phyloP scores from a whole-genome alignment of 139 green algal genomes.

The Auxenochlorella protothecoides region DNA sequence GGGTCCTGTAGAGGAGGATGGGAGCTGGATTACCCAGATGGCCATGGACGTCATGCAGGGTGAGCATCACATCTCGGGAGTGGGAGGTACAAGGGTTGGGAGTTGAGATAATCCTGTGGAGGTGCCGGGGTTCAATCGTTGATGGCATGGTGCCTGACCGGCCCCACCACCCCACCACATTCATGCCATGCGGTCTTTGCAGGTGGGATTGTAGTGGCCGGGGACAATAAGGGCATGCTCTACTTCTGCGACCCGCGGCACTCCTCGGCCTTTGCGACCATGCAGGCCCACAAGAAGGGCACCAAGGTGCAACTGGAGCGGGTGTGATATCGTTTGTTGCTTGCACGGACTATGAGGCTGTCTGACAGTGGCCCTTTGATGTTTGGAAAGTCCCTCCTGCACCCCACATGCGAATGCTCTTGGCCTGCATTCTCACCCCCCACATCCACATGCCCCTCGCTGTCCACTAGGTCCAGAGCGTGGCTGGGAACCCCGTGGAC shows the following conservation, averaged over 20 bases:
- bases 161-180: background rate
- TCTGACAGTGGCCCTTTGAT: no score
- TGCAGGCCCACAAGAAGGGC: slow-evolving; percentile 48
- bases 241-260: slow-evolving; percentile 44
- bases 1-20: slow-evolving; percentile 18
- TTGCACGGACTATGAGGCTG: no score
- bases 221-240: slow-evolving; percentile 50
- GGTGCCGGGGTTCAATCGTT: background rate
- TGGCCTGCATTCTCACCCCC: background rate
- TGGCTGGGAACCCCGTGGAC: slow-evolving; percentile 58
- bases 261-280: slow-evolving; percentile 22
- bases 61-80: background rate
- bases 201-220: slow-evolving; percentile 26
- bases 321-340: no score
- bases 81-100: background rate
- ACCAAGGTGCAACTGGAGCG: slow-evolving; percentile 13
- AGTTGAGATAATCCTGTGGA: background rate
- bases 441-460: background rate
- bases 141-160: background rate
- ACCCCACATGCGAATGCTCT: background rate
- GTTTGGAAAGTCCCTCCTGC: no score
- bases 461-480: slow-evolving; percentile 18
- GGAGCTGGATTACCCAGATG: slow-evolving; percentile 17
- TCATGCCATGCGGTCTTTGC: background rate
- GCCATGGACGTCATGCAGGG: slow-evolving; percentile 14